phyloP scores from a whole-genome alignment of 495 filamentous ascomycete genomes.

The Corynascus novoguineensis region DNA sequence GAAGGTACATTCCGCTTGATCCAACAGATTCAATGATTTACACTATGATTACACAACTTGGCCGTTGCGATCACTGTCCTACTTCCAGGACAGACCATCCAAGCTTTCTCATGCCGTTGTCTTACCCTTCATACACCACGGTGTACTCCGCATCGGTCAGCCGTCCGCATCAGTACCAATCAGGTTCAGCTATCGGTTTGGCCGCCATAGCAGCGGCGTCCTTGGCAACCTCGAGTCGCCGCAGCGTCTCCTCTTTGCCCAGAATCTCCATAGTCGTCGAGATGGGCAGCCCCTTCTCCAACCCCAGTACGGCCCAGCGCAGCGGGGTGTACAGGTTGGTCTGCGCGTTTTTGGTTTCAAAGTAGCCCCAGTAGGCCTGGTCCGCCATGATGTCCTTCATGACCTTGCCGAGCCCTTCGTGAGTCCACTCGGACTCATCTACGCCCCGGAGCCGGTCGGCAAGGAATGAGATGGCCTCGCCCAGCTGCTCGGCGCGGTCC shows the following conservation, averaged over 20 bases:
- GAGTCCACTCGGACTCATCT: constrained; percentile 3
- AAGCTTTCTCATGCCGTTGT: no score
- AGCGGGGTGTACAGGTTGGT: constrained; percentile 50
- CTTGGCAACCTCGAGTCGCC: constrained; percentile 40
- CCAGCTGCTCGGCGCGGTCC: neutral
- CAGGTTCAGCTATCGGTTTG: neutral
- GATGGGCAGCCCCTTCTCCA: constrained; percentile 53
- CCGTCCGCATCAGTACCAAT: no score
- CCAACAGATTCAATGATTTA: neutral
- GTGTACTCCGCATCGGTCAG: no score
- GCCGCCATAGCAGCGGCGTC: neutral
- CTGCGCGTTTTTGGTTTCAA: constrained; percentile 34
- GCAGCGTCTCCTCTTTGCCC: constrained; percentile 55
- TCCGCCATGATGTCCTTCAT: neutral
- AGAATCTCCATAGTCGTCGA: constrained; percentile 56
- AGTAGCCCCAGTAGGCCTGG: neutral
- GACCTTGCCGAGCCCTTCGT: neutral
- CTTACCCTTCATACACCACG: no score
- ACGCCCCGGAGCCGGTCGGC: neutral
- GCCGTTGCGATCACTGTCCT: neutral
- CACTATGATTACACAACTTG: neutral
- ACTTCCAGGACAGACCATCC: neutral
- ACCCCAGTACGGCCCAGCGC: constrained; percentile 61
- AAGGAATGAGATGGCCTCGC: neutral
- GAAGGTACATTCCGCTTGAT: neutral